A percentile compares a stretch with the other conserved stretches of the same genome.
phyloP scores from a whole-genome alignment of 2,329 filamentous ascomycete species.

The Alternaria sp. region DNA sequence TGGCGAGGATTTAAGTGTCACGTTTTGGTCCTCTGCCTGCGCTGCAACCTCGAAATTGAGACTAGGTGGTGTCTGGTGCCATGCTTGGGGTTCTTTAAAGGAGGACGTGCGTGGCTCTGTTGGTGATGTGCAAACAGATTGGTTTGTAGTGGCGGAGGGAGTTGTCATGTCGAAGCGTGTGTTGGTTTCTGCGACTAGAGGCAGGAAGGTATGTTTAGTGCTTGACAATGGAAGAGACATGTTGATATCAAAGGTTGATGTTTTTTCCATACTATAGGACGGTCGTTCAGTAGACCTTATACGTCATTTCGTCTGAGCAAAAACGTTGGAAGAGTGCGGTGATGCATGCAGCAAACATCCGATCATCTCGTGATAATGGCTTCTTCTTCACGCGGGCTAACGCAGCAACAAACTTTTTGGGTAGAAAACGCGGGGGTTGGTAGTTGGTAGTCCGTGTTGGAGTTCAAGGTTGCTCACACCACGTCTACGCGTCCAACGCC shows the following conservation, averaged over 20 bases:
- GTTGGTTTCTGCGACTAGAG: neutral
- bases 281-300: neutral
- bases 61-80: neutral
- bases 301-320: neutral
- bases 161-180: neutral
- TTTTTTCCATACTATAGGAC: neutral
- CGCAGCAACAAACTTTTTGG: neutral
- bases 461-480: neutral
- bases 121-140: neutral
- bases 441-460: neutral
- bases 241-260: neutral
- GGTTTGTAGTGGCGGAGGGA: neutral
- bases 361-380: neutral
- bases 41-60: neutral
- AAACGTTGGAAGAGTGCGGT: neutral
- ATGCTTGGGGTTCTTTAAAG: too few relatives aligned
- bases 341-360: neutral
- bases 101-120: neutral
- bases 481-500: neutral
- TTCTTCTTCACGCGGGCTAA: neutral
- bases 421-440: neutral
- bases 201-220: neutral
- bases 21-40: neutral
- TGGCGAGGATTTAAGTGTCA: neutral
- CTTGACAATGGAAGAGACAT: neutral